Base-by-base conservation (phyloP, 2,329 filamentous ascomycete species). In the Aspergillus amoenus region DNA sequence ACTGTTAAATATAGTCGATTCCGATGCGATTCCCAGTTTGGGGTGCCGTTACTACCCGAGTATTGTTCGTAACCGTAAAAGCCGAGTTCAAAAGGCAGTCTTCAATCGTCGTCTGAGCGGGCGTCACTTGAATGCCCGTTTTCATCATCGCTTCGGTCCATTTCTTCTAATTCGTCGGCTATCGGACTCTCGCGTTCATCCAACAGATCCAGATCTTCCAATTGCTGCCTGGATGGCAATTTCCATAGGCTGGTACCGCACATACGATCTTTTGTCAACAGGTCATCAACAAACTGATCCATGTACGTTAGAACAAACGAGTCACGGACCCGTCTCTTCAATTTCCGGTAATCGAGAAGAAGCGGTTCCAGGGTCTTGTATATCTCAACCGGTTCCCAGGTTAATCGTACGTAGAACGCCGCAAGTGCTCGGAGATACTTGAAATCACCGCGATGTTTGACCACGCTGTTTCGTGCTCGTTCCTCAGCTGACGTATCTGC, bases 211-310 rank as follows among this genome's bases (percentile, higher is more conserved):
- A 96, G 70, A 72, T 99, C 94, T 77, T 99, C 94, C 62, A 99
- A 72, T 51, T 90, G 83, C 63, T 89, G 86, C 65, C 94, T 82
- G 58, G 86, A 86, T 3, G 93, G 90, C 81, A 99, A 83, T 78
- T 96, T 96, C 87, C 91, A 95, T 65, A 99, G 71, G 69, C 88
- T 95, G 3, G 94, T 97, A 39, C 88, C 93, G 70, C 93, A 97
- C 0, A 97, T 88, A 52, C 94, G 83, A 56, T 95, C 91, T 76
- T 96, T 96, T 0, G 85, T 89, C 61, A 99, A 79, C 63, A 99
- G 76, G 60, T 97, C 92, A 73, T 99, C 94, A 55, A 97, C 86
- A 72, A 99, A 97, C 66, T 93, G 88, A 74, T 99, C 94, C 75
- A 99, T 81, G 68, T 84, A 89, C 3, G 91, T 94, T 65, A 99